phyloP scores from a whole-genome alignment of 2,329 filamentous ascomycete genomes.

The Emericellopsis cladophorae region DNA sequence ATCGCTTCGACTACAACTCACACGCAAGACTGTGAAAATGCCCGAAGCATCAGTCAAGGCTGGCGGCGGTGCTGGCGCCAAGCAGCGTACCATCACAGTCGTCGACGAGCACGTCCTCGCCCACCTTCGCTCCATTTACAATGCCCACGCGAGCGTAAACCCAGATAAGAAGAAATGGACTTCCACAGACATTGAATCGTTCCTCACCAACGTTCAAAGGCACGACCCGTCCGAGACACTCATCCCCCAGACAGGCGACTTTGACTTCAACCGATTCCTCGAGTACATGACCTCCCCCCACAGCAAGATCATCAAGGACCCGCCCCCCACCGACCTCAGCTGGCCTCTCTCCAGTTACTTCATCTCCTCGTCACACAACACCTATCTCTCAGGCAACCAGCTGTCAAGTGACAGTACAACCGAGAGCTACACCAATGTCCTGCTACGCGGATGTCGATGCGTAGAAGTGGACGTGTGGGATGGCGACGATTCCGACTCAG shows the following conservation, averaged over 20 bases:
- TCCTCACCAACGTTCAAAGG: slow-evolving; percentile 32
- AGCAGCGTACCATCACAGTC: slow-evolving; percentile 24
- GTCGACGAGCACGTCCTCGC: slow-evolving; percentile 25
- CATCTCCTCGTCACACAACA: slow-evolving; percentile 91
- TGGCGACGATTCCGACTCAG: slow-evolving; percentile 59
- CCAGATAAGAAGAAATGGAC: slow-evolving; percentile 28
- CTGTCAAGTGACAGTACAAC: slow-evolving; percentile 78
- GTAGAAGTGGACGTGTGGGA: slow-evolving; percentile 96
- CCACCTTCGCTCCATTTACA: slow-evolving; percentile 34
- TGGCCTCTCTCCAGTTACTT: slow-evolving; percentile 83
- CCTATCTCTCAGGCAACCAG: slow-evolving; percentile 82
- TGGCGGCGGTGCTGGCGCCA: slow-evolving; percentile 32
- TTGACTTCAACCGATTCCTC: slow-evolving; percentile 37
- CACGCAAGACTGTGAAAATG: neutral
- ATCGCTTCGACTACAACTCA: too few species aligned
- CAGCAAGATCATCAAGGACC: slow-evolving; percentile 27
- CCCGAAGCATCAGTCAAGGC: slow-evolving; percentile 11
- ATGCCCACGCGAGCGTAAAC: slow-evolving; percentile 23
- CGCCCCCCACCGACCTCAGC: slow-evolving; percentile 35
- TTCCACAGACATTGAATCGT: slow-evolving; percentile 28
- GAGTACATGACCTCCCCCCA: slow-evolving; percentile 42
- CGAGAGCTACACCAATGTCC: slow-evolving; percentile 72
- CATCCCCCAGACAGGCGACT: slow-evolving; percentile 15
- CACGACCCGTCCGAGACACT: slow-evolving; percentile 13
- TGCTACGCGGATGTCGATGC: slow-evolving; percentile 77